These are phyloP conservation scores for Liquidambar formosana DNA, from an alignment of 164 flowering plant species.

Conservation along the genomic window DNA sequence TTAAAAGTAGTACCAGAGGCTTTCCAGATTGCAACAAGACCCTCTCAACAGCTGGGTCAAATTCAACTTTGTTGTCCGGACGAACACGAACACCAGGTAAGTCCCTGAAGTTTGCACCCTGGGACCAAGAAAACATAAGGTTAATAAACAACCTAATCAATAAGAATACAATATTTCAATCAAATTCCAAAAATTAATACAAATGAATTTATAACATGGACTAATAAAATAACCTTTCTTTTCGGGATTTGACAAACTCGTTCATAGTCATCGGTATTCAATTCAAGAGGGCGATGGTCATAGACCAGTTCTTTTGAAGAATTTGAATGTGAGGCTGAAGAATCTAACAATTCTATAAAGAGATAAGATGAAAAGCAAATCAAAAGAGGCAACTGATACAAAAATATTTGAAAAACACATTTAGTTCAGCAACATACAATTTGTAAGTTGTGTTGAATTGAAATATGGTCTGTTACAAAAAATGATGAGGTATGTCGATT, in stretches of 20 bases:
- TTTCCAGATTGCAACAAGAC: slow-evolving; percentile 55
- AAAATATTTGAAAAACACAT: too few species aligned
- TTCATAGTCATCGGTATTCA: slow-evolving; percentile 68
- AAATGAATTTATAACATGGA: too few species aligned
- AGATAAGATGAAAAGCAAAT: background rate
- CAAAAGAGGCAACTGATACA: background rate
- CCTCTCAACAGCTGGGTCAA: slow-evolving; percentile 51
- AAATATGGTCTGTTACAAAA: too few species aligned
- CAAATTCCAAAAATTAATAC: background rate
- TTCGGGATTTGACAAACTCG: slow-evolving; percentile 74
- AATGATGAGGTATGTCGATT: too few species aligned
- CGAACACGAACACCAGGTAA: slow-evolving; percentile 66
- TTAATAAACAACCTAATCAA: background rate
- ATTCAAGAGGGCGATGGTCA: slow-evolving; percentile 65
- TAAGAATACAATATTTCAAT: background rate
- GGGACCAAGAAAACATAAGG: background rate
- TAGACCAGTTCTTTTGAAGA: slow-evolving; percentile 24
- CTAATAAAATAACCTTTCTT: slow-evolving; percentile 55
- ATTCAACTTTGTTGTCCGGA: slow-evolving; percentile 51
- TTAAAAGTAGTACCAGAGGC: slow-evolving; percentile 53
- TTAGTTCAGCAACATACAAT: too few species aligned
- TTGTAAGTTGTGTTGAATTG: too few species aligned
- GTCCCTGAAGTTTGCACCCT: slow-evolving; percentile 88
- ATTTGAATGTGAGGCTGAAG: background rate
- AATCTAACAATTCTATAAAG: slow-evolving; percentile 38